A percentile compares a stretch with the other conserved stretches of the same genome.
Conservation (phyloP, 257 asterid species). For the Thymus quinquecostatus region DNA sequence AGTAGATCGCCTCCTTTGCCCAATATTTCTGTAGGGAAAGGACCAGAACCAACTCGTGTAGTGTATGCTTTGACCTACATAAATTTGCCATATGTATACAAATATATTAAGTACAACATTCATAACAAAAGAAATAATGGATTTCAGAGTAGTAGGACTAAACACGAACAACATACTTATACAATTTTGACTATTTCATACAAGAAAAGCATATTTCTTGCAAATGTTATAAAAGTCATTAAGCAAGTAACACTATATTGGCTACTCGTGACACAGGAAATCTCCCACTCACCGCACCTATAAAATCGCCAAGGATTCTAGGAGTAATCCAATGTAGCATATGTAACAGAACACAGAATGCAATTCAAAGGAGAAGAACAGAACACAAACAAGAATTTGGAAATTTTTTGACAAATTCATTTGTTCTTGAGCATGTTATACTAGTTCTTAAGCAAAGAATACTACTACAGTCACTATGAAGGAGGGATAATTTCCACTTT, state of each 20-base stretch:
- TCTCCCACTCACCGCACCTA: too few species aligned
- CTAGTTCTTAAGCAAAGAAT: background rate
- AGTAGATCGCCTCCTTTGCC: slow-evolving; percentile 80
- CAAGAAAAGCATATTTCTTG: background rate
- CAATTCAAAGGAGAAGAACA: background rate
- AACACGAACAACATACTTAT: background rate
- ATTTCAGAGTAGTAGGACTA: background rate
- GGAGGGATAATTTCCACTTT: slow-evolving; percentile 35
- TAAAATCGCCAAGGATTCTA: too few species aligned
- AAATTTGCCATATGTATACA: slow-evolving; percentile 14
- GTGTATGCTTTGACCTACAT: slow-evolving; percentile 96
- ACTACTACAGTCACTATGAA: background rate
- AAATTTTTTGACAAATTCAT: background rate
- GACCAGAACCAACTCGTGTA: slow-evolving; percentile 97
- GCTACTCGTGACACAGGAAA: too few species aligned
- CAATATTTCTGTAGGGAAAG: slow-evolving; percentile 91
- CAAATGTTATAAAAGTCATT: background rate
- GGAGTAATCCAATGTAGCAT: too few species aligned
- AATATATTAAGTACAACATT: background rate
- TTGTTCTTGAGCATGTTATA: background rate
- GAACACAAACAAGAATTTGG: background rate
- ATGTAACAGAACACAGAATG: too few species aligned
- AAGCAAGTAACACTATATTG: too few species aligned
- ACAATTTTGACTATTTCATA: slow-evolving; percentile 1
- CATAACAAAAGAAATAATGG: background rate